Base-by-base conservation (phyloP, 768 basidiomycete genomes). In the Boletus bicolor region DNA sequence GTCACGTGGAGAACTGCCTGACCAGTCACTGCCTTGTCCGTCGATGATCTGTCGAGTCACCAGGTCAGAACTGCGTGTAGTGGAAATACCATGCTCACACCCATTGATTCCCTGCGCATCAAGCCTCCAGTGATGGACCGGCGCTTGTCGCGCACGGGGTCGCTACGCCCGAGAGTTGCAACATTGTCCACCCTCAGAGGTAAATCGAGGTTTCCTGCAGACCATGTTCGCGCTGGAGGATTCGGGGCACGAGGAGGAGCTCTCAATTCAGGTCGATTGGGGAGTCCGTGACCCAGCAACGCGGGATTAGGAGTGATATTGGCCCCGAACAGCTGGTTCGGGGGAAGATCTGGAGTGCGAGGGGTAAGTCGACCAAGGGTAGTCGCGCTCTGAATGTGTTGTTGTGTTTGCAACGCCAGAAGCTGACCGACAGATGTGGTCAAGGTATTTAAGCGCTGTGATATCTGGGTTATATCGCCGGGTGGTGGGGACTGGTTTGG, bases 401-500 rank as follows among this genome's bases (percentile, higher is more conserved):
- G 78, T 61, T 91, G 89, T 2, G 89, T 91, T 68, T 91, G 89
- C 42, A 91, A 69, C 3, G 88, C 87, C 9, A 93, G 80, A 26
- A 94, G 79, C 68, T 92, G 91, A 24, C 91, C 87, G 49, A 94
- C 91, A 8, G 92, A 92, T 3, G 87, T 84, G 17, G 90, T 89
- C 63, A 94, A 74, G 10, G 85, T 86, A 66, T 84, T 87, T 52
- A 94, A 76, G 39, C 89, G 83, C 63, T 89, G 88, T 10, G 88
- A 87, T 42, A 92, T 89, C 49, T 85, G 80, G 10, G 81, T 76
- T 54, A 91, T 82, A 69, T 91, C 89, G 70, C 92, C 88, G 26
- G 77, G 68, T 39, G 84, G 82, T 43, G 77, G 77, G 36, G 79
- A 69, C 73, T 89, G 87, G 68, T 89, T 87, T 42, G 89, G 87